phyloP scores from a whole-genome alignment of 1,139 yeast genomes.

The Yamadazyma friedrichii region DNA sequence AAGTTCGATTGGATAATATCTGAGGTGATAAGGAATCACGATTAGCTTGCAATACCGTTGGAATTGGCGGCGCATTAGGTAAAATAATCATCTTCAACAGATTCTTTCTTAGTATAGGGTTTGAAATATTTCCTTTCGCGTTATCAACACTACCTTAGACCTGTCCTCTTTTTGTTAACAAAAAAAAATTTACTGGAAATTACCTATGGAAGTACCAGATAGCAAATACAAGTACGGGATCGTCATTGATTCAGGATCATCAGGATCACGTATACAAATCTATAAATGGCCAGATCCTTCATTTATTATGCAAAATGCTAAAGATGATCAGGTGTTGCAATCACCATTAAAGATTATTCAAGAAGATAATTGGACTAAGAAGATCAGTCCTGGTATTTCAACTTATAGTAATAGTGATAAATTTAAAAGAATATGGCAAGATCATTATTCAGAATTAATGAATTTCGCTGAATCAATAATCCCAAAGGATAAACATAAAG shows the following conservation, averaged over 20 bases:
- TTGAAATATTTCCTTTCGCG: too few species aligned
- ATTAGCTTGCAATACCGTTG: conserved; percentile 13
- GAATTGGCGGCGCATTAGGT: conserved; percentile 34
- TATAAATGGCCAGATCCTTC: conserved; percentile 63
- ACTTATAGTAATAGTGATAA: conserved; percentile 42
- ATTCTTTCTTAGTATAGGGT: neutral
- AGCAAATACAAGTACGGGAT: conserved; percentile 53
- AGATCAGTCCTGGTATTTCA: conserved; percentile 72
- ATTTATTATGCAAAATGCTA: conserved; percentile 18
- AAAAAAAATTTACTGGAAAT: neutral
- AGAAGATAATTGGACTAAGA: conserved; percentile 57
- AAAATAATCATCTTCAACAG: conserved; percentile 26
- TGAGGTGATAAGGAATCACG: conserved; percentile 14
- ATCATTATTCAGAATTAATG: conserved; percentile 57
- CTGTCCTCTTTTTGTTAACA: neutral
- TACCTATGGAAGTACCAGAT: conserved; percentile 15
- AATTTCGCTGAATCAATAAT: conserved; percentile 58
- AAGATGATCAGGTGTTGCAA: conserved; percentile 26
- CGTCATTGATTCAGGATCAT: conserved; percentile 79
- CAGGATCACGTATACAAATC: conserved; percentile 73
- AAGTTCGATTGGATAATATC: conserved; percentile 18
- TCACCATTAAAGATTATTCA: conserved; percentile 66
- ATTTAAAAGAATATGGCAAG: conserved; percentile 53
- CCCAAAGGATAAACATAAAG: conserved; percentile 49
- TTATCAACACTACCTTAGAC: neutral